Percentiles rank a stretch among this genome's conserved stretches.
Evolutionary conservation across 2,329 filamentous ascomycete genomes (phyloP).

Genomic region (Cryphonectria nitschkei): DNA sequence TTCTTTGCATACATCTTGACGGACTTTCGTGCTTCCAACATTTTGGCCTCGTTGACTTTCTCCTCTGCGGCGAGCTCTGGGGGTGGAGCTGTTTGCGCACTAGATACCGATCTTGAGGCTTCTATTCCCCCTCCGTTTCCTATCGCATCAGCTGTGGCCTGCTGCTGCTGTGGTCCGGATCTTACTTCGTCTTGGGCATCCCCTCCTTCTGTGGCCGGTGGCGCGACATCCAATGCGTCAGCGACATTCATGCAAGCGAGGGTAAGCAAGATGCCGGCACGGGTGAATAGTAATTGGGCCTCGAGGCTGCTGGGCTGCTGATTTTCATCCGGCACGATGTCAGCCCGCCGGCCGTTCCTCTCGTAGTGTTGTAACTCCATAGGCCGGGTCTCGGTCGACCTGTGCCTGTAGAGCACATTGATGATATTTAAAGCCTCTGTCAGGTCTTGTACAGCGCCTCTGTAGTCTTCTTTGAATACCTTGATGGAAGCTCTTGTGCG

Average conservation of each 20-base stretch:
- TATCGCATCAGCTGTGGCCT: conserved; percentile 30
- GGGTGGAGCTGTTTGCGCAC: conserved; percentile 34
- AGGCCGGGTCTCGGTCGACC: conserved; percentile 47
- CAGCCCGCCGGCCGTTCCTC: conserved; percentile 36
- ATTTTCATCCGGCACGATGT: conserved; percentile 44
- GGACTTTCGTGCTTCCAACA: conserved; percentile 65
- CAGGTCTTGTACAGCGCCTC: conserved; percentile 71
- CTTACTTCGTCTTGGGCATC: neutral
- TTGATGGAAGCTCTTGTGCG: conserved; percentile 75
- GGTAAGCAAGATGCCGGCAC: conserved; percentile 72
- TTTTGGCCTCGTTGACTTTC: conserved; percentile 47
- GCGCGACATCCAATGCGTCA: conserved; percentile 42
- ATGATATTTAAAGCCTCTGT: conserved; percentile 65
- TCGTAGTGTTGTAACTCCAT: conserved; percentile 52
- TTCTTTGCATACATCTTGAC: conserved; percentile 77
- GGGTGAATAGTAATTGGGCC: conserved; percentile 75
- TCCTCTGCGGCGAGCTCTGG: conserved; percentile 47
- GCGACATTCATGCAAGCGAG: conserved; percentile 70
- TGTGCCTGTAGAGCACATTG: conserved; percentile 57
- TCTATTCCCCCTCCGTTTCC: conserved; percentile 27
- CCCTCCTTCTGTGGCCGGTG: conserved; percentile 20
- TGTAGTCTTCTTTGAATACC: conserved; percentile 75
- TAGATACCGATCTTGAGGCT: conserved; percentile 24
- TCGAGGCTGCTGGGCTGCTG: conserved; percentile 76
- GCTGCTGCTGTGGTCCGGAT: conserved; percentile 24